These are phyloP conservation scores for Pythium dissotocum DNA, from an alignment of 352 stramenopile genomes.

Conservation along the genomic window DNA sequence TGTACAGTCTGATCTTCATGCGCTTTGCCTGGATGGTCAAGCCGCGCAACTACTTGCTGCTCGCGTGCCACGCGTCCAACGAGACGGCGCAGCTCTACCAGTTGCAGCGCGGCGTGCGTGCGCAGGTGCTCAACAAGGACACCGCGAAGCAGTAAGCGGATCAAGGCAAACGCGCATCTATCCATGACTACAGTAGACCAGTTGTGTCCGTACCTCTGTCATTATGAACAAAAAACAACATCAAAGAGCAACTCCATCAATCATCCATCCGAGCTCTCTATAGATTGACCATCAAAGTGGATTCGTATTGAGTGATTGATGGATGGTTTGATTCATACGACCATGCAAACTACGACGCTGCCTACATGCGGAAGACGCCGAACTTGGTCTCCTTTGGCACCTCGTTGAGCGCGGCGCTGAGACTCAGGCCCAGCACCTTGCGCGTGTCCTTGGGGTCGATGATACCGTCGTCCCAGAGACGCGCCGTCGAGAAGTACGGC, in stretches of 20 bases:
- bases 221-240: background rate
- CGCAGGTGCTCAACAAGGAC: constrained; percentile 38
- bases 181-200: too few species aligned
- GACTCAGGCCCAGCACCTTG: constrained; percentile 79
- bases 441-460: constrained; percentile 96
- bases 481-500: constrained; percentile 94
- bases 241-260: background rate
- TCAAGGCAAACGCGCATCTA: background rate
- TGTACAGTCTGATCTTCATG: constrained; percentile 91
- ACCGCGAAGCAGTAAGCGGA: constrained; percentile 27
- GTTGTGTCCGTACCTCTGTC: too few species aligned
- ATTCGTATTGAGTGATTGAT: constrained; percentile 22
- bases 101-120: constrained; percentile 61
- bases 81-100: constrained; percentile 84
- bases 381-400: constrained; percentile 89
- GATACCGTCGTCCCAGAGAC: constrained; percentile 98
- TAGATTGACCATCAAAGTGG: background rate
- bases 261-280: background rate
- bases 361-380: constrained; percentile 96
- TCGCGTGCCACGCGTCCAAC: constrained; percentile 84
- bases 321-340: too few species aligned
- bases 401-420: constrained; percentile 76
- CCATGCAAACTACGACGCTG: constrained; percentile 4
- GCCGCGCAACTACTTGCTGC: constrained; percentile 85
- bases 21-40: constrained; percentile 89